Base-by-base conservation (phyloP, 2,329 filamentous ascomycete genomes). In the Aspergillus brasiliensis region DNA sequence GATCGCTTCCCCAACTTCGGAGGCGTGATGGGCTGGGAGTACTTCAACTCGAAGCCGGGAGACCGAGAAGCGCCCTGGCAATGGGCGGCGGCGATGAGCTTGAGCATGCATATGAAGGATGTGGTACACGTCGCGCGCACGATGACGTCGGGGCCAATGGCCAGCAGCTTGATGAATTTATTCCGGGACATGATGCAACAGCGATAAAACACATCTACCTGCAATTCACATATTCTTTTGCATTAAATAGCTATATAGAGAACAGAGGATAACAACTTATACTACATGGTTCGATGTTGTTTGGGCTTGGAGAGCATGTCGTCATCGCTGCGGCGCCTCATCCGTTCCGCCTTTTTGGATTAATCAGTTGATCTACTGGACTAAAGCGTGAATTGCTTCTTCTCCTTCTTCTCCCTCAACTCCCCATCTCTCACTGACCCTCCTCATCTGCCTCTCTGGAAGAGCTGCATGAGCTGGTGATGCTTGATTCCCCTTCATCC, bases 1-100 rank as follows among this genome's bases (percentile, higher is more conserved):
- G 78, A 84, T 37, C 82, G 82, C 60, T 91, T 91, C 68, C 84
- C 85, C 1, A 79, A 79, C 1, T 95, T 97, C 73, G 93, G 92
- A 0, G 93, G 93, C 0, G 87, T 97, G 6, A 95, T 95, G 88
- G 92, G 92, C 2, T 97, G 93, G 93, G 93, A 97, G 78, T 97
- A 95, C 73, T 97, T 94, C 78, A 96, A 96, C 78, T 86, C 88
- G 57, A 74, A 87, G 59, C 90, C 91, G 0, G 88, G 88, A 1
- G 88, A 85, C 23, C 72, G 71, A 2, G 79, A 80, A 11, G 78
- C 82, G 57, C 90, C 91, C 0, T 94, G 89, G 89, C 82, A 90
- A 65, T 97, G 92, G 92, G 91, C 90, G 0, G 83, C 82, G 49
- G 82, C 83, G 58, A 88, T 95, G 81, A 86, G 87, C 0, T 57